These are phyloP conservation scores for Rehmannia glutinosa DNA, from an alignment of 257 asterid species.

Conservation along the genomic window DNA sequence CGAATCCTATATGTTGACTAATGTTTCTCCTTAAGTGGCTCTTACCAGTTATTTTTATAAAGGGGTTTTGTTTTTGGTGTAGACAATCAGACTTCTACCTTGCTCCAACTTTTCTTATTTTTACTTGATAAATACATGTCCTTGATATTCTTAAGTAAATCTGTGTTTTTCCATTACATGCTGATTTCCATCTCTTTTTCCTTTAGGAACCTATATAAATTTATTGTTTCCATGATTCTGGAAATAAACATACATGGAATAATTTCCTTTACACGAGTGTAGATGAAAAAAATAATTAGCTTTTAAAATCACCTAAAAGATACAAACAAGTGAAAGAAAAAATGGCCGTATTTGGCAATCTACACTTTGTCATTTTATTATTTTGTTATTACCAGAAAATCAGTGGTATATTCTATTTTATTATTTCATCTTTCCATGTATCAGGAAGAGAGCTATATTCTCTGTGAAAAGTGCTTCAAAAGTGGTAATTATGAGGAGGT, in stretches of 20 bases:
- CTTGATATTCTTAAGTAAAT: background rate
- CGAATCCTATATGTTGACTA: too few relatives aligned
- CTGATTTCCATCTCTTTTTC: background rate
- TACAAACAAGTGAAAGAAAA: background rate
- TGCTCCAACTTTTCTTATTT: background rate
- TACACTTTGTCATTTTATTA: background rate
- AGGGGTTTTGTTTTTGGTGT: background rate
- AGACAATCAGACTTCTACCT: background rate
- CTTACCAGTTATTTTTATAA: background rate
- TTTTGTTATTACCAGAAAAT: conserved; percentile 13
- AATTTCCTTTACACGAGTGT: background rate
- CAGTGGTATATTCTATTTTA: background rate
- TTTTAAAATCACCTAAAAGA: background rate
- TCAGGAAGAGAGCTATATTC: conserved; percentile 52
- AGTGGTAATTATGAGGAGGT: conserved; percentile 51
- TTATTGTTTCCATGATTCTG: background rate
- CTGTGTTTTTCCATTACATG: background rate
- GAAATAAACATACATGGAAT: background rate
- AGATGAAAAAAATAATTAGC: background rate
- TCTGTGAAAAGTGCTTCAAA: conserved; percentile 80
- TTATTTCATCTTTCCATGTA: conserved; percentile 17
- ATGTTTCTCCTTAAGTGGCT: too few relatives aligned
- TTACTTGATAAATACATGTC: background rate
- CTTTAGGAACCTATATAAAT: background rate
- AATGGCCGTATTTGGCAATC: background rate